A percentile compares a stretch with the other conserved stretches of the same genome.
Conservation (phyloP, 176 grass and related monocot species). For the Chloris gayana region DNA sequence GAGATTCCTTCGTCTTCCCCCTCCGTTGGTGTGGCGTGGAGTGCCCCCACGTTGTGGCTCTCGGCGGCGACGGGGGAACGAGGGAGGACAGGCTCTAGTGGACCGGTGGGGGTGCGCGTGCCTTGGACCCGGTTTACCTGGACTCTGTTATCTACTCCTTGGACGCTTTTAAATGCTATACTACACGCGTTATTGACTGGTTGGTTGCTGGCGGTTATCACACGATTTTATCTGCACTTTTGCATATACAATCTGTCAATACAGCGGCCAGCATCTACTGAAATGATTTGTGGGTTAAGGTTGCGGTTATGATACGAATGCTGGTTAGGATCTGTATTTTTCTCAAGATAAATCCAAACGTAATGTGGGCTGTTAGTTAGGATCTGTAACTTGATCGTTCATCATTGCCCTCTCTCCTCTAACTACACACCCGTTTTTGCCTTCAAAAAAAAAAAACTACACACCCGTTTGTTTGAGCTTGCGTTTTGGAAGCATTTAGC, state of each 20-base stretch:
- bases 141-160: neutral
- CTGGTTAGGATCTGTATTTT: too few relatives aligned
- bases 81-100: conserved; percentile 28
- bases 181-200: neutral
- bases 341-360: too few relatives aligned
- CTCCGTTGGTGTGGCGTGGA: neutral
- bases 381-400: too few relatives aligned
- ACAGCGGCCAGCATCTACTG: too few relatives aligned
- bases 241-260: too few relatives aligned
- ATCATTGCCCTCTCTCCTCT: neutral
- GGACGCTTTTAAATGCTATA: conserved; percentile 21
- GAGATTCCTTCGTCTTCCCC: conserved; percentile 20
- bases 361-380: too few relatives aligned
- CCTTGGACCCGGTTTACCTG: conserved; percentile 36
- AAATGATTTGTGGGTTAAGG: too few relatives aligned
- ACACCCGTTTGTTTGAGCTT: neutral
- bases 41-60: too few relatives aligned
- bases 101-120: conserved; percentile 7
- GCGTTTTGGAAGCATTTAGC: conserved; percentile 34
- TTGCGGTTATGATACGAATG: too few relatives aligned
- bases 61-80: conserved; percentile 15
- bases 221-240: neutral
- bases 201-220: neutral
- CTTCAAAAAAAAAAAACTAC: too few relatives aligned
- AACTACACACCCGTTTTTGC: neutral